A percentile compares a stretch with the other conserved stretches of the same genome.
Conservation (phyloP, 2,329 filamentous ascomycete genomes). For the Dendrostoma leiphaemia region DNA sequence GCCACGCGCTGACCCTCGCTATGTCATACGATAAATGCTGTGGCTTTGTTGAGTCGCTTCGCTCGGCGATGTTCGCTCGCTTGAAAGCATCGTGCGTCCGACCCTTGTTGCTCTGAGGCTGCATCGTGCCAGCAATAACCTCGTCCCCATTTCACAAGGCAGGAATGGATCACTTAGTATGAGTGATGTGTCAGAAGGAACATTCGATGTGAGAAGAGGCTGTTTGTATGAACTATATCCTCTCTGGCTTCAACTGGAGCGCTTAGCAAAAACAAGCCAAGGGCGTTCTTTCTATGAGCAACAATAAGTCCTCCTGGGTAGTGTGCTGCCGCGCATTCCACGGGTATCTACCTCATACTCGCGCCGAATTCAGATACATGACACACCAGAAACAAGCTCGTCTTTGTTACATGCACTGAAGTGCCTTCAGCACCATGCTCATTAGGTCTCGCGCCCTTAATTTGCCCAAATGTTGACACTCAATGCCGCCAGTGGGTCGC, state of each 20-base stretch:
- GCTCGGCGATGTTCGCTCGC: no score
- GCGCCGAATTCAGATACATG: background rate
- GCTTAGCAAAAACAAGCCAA: background rate
- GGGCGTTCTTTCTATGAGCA: background rate
- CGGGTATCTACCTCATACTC: background rate
- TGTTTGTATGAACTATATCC: background rate
- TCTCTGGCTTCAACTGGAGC: background rate
- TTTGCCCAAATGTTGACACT: conserved; percentile 15
- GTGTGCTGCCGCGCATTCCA: background rate
- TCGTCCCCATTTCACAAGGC: no score
- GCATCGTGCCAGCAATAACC: no score
- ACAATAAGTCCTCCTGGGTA: background rate
- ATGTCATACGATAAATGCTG: no score
- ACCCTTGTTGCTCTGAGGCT: no score
- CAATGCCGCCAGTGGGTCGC: conserved; percentile 11
- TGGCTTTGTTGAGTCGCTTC: no score
- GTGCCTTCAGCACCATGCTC: no score
- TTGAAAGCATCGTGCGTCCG: no score
- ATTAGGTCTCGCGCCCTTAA: background rate
- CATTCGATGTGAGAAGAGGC: background rate
- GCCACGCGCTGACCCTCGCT: no score
- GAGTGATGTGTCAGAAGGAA: no score
- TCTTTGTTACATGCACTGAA: background rate
- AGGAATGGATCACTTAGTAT: no score
- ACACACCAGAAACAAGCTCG: background rate